Conservation (phyloP, 2,329 filamentous ascomycete genomes). For the Ophiognomonia clavigignenti-juglandacearum region DNA sequence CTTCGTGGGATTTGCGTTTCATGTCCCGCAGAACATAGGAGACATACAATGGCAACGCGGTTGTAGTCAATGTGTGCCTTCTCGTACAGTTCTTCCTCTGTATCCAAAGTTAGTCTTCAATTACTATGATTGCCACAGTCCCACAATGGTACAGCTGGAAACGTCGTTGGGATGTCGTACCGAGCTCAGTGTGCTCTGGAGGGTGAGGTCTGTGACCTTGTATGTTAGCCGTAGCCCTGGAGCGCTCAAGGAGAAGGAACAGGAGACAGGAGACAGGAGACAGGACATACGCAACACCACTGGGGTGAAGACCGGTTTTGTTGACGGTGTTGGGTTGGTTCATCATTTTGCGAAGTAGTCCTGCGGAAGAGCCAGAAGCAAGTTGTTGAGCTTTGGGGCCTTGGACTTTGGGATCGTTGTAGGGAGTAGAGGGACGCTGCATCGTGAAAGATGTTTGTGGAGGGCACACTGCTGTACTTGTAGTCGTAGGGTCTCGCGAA, state of each 20-base stretch:
- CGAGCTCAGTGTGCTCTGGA: constrained; percentile 88
- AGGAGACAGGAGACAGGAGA: neutral
- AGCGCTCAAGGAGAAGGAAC: neutral
- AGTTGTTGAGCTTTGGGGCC: constrained; percentile 37
- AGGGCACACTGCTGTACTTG: constrained; percentile 27
- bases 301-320: constrained; percentile 87
- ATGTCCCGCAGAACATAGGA: neutral
- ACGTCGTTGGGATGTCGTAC: constrained; percentile 28
- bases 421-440: constrained; percentile 31
- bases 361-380: constrained; percentile 23
- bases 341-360: constrained; percentile 36
- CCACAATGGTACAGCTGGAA: too few species aligned
- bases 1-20: neutral
- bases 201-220: constrained; percentile 58
- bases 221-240: neutral
- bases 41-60: constrained; percentile 88
- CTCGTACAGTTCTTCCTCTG: constrained; percentile 91
- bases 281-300: constrained; percentile 76
- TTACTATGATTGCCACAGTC: too few species aligned
- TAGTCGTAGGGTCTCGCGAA: constrained; percentile 19
- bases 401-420: constrained; percentile 39
- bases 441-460: neutral
- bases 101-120: constrained; percentile 1
- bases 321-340: constrained; percentile 58
- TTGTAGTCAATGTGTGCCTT: constrained; percentile 99